phyloP scores from a whole-genome alignment of 768 basidiomycete genomes.

The Mycena belliarum region DNA sequence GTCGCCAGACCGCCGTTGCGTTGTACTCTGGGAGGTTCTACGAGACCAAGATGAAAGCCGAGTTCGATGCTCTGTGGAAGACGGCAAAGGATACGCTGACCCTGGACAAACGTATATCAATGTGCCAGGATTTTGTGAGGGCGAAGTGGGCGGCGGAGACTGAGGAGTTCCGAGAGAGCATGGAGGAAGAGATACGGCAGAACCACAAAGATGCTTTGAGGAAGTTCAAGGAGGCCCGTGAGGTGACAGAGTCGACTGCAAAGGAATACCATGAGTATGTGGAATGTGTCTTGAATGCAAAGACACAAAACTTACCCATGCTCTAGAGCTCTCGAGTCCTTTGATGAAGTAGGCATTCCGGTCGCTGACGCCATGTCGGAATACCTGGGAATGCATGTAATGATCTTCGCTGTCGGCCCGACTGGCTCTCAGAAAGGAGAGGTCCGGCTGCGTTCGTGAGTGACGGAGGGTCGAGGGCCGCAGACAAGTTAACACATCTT shows the following conservation, averaged over 20 bases:
- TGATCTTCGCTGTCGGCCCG: not conserved
- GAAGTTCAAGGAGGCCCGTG: not conserved
- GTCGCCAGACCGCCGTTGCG: not conserved
- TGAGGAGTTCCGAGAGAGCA: not conserved
- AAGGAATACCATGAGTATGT: slow-evolving; percentile 13
- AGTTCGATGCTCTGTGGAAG: slow-evolving; percentile 12
- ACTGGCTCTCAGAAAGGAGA: not conserved
- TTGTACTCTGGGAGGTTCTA: slow-evolving; percentile 8
- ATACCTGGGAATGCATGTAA: not conserved
- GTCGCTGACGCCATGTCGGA: not conserved
- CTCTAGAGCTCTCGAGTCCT: not conserved
- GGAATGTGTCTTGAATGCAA: too few relatives aligned
- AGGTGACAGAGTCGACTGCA: not conserved
- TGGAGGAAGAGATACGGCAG: not conserved
- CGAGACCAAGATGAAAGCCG: not conserved
- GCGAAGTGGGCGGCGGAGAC: not conserved
- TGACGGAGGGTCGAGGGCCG: not conserved
- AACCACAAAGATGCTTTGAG: not conserved
- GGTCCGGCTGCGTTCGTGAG: not conserved
- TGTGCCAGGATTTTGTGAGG: slow-evolving; percentile 5
- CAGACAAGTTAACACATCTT: not conserved
- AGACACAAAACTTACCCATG: not conserved
- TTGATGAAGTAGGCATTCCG: slow-evolving; percentile 1
- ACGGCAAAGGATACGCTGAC: not conserved
- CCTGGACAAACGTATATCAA: not conserved